Percentiles rank a stretch among this genome's conserved stretches.
Conservation (phyloP, 2,329 filamentous ascomycete species). For the Pseudopithomyces maydicus region DNA sequence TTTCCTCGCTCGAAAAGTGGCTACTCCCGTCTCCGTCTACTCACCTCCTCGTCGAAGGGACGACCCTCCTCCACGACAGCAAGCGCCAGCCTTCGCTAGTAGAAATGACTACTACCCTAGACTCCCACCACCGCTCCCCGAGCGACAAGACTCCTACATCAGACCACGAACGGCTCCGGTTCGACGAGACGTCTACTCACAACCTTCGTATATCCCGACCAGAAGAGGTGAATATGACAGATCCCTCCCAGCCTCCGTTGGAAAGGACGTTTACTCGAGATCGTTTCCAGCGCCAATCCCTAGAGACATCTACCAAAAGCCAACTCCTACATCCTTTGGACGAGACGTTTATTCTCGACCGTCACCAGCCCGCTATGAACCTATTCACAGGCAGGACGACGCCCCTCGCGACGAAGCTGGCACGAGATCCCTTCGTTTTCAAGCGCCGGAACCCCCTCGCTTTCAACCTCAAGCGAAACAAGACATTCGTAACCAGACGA, state of each 20-base stretch:
- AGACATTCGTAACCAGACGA: conserved; percentile 21
- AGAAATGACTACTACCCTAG: conserved; percentile 26
- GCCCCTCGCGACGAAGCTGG: conserved; percentile 16
- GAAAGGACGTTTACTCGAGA: conserved; percentile 14
- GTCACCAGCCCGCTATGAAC: neutral
- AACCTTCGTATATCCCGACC: neutral
- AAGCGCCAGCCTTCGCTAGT: conserved; percentile 16
- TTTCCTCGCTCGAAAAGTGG: conserved; percentile 4
- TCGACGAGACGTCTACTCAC: conserved; percentile 10
- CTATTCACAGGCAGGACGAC: conserved; percentile 5
- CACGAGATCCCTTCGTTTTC: conserved; percentile 17
- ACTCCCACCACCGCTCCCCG: conserved; percentile 14
- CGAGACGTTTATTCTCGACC: conserved; percentile 8
- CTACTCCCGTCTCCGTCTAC: conserved; percentile 2
- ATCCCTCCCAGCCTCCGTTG: neutral
- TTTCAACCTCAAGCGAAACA: conserved; percentile 23
- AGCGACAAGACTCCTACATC: conserved; percentile 13
- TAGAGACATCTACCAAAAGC: conserved; percentile 7
- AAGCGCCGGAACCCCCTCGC: conserved; percentile 21
- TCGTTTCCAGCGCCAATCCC: conserved; percentile 6
- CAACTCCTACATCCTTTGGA: neutral
- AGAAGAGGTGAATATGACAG: conserved; percentile 9
- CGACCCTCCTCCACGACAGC: conserved; percentile 11
- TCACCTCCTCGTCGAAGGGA: conserved; percentile 7
- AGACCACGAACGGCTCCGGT: conserved; percentile 8